Percentiles rank a stretch among this genome's conserved stretches.
phyloP scores from a whole-genome alignment of 2,329 filamentous ascomycete species.

The Stagonosporopsis cucurbitacearum region DNA sequence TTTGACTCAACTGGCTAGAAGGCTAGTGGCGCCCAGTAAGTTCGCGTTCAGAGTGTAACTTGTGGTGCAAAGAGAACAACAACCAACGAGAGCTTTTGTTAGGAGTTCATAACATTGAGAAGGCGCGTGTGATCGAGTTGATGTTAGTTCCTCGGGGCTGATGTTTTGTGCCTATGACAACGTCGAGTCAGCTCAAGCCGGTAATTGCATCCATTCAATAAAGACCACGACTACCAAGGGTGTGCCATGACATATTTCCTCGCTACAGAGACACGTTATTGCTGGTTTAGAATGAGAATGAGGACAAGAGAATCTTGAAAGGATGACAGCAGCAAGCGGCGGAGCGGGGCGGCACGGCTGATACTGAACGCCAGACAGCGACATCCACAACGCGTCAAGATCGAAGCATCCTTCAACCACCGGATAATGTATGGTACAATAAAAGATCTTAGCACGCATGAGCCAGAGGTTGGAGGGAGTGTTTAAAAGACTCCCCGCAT shows the following conservation, averaged over 20 bases:
- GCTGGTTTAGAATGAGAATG: neutral
- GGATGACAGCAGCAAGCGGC: neutral
- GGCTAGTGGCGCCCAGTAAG: too few relatives aligned
- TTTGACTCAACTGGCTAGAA: too few relatives aligned
- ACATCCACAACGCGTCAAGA: neutral
- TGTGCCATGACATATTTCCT: neutral
- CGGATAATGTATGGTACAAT: neutral
- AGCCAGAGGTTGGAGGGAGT: neutral
- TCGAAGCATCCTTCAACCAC: neutral
- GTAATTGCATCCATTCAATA: too few relatives aligned
- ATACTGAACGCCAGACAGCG: neutral
- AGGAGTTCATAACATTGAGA: too few relatives aligned
- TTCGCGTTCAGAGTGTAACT: too few relatives aligned
- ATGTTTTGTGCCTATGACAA: too few relatives aligned
- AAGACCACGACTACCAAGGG: neutral
- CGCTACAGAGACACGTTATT: neutral
- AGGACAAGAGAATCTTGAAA: neutral
- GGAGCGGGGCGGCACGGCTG: too few relatives aligned
- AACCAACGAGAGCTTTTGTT: too few relatives aligned
- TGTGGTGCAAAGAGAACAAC: too few relatives aligned
- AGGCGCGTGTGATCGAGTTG: too few relatives aligned
- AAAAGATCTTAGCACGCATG: neutral
- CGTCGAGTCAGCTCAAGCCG: too few relatives aligned
- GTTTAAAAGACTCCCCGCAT: slow-evolving; percentile 3
- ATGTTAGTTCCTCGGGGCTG: too few relatives aligned